These are phyloP conservation scores for Hamigera avellanea DNA, from an alignment of 495 filamentous ascomycete genomes.

Conservation along the genomic window DNA sequence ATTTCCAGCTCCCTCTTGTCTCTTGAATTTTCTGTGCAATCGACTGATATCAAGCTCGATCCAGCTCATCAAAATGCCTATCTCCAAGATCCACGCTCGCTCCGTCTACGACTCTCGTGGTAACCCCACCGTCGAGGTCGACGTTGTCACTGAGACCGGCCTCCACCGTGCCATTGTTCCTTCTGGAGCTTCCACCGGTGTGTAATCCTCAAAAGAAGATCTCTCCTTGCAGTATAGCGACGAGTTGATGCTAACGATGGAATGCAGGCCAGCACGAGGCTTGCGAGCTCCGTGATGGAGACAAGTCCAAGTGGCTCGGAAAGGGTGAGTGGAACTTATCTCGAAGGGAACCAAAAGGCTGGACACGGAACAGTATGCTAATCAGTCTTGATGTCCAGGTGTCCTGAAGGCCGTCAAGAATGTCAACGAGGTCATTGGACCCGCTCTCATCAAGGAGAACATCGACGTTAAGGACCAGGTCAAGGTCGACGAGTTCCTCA, in stretches of 20 bases:
- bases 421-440: conserved; percentile 88
- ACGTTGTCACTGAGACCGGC: conserved; percentile 91
- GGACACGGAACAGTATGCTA: not conserved
- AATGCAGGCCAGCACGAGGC: conserved; percentile 86
- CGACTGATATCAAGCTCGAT: conserved; percentile 9
- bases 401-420: conserved; percentile 93
- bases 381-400: too few species aligned
- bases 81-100: conserved; percentile 97
- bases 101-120: conserved; percentile 99
- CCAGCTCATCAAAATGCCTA: conserved; percentile 57
- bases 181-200: conserved; percentile 93
- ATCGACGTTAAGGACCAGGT: conserved; percentile 96
- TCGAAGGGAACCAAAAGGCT: too few species aligned
- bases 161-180: conserved; percentile 98
- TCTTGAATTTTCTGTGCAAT: conserved; percentile 11
- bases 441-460: conserved; percentile 82
- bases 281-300: conserved; percentile 95
- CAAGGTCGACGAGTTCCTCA: conserved; percentile 86
- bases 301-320: conserved; percentile 93
- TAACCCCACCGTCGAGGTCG: conserved; percentile 92
- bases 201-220: conserved; percentile 16
- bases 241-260: conserved; percentile 6
- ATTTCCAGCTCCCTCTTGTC: conserved; percentile 5
- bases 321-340: conserved; percentile 49
- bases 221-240: not conserved